Evolutionary conservation across 2,329 filamentous ascomycete genomes (phyloP), one percentile per base, ranked within the genome.

Genomic region (Clarireedia paspali): DNA sequence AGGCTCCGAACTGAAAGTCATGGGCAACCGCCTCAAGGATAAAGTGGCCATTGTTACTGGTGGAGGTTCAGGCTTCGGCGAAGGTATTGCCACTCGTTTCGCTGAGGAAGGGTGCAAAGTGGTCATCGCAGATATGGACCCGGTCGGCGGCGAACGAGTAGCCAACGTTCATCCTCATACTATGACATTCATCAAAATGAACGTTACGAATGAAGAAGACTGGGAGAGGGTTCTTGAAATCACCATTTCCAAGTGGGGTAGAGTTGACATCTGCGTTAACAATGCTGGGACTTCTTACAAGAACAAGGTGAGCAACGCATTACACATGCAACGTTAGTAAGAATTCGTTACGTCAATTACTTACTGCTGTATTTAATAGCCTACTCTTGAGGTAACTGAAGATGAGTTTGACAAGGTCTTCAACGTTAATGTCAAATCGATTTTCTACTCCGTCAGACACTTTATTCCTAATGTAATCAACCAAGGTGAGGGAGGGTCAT

Each of bases 371-470:
- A 26, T 3, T n/a, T 2, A 26, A 45, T 57, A 69, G 73, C 76
- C 83, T 0, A 86, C 84, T 0, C 70, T 77, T 27, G 75, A 83
- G 0, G 85, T 88, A 2, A 84, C 82, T 0, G 82, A 87, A 53
- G 74, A 75, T 4, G 85, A 88, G 48, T 88, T 85, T 58, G 82
- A 88, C 62, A 73, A 77, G 47, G 80, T 84, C 39, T 84, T 88
- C 67, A 77, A 78, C 53, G 83, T 88, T 58, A 88, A 89, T 61
- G 82, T 88, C 59, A 86, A 85, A 70, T 79, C 80, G 2, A 76
- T 88, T 47, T 89, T 79, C 67, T 68, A 81, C 20, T 63, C 81
- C 0, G 79, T 81, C 1, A 75, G 75, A 53, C 78, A 83, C 3
- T 74, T 85, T 39, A 69, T 87, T 5, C 80, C 79, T 0, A 82